Base-by-base conservation (phyloP, 176 grass and related monocot species). In the Triticum urartu region DNA sequence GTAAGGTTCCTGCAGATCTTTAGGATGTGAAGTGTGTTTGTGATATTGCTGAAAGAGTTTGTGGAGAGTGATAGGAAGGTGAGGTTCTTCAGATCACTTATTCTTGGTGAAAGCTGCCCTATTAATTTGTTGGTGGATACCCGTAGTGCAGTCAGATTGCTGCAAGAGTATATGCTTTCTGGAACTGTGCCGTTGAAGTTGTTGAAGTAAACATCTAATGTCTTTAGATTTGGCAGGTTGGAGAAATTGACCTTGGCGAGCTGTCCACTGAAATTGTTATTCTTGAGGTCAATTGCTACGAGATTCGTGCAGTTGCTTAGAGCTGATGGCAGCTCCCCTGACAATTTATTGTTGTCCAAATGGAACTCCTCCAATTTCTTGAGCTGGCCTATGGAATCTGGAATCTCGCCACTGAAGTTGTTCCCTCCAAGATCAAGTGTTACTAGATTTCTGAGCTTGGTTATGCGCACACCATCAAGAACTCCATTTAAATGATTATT, bases 351-450 rank as follows among this genome's bases (percentile, higher is more conserved):
- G 25, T 40, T 2, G 21, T 67, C 11, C 50, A 86, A 9, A 4
- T 42, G 38, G 20, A 86, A 5, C 10, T 56, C 40, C 60, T 86
- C 6, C 30, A 86, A 6, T 59, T 13, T 79, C 43, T 34, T 48
- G 20, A 86, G 84, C 62, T 69, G 15, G 13, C 60, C 35, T 14
- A 86, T 68, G 15, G 47, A 62, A 6, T 75, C 15, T 5, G 81
- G 81, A 47, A 84, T 30, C 3, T 60, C 0, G 0, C 43, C 43
- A 47, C 0, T 7, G 47, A 22, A 86, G 32, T 11, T 12, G 9
- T 84, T 84, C 40, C 11, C 70, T 73, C 81, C 81, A 74, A 84
- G 64, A 61, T 84, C 70, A 20, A 84, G 68, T 1, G 24, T 38
- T 1, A 4, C 17, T 0, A 84, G 32, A 84, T 84, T 84, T 30